phyloP scores from a whole-genome alignment of 106 monocot species.

The Ottelia alismoides region DNA sequence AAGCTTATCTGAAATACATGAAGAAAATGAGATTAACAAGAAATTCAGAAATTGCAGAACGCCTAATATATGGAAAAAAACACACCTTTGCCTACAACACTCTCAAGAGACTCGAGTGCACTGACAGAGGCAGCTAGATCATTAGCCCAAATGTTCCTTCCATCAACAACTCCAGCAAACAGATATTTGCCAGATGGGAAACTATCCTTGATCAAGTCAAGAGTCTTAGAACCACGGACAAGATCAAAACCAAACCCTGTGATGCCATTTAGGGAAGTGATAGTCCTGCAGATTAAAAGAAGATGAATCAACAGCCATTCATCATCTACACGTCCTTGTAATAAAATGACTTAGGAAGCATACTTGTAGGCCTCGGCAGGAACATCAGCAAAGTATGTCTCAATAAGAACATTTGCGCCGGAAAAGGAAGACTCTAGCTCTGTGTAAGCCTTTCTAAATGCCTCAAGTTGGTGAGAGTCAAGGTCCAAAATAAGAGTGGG shows the following conservation, averaged over 20 bases:
- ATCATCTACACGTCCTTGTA: too few relatives aligned
- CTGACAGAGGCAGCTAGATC: constrained; percentile 42
- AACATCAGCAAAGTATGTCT: constrained; percentile 89
- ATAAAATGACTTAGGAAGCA: constrained; percentile 9
- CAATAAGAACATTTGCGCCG: constrained; percentile 65
- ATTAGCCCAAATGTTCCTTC: constrained; percentile 77
- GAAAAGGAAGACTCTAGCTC: constrained; percentile 55
- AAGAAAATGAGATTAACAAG: too few relatives aligned
- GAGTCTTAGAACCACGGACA: constrained; percentile 49
- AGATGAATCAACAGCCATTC: too few relatives aligned
- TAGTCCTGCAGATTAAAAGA: constrained; percentile 37
- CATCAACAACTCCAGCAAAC: constrained; percentile 49
- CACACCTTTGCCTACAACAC: constrained; percentile 61
- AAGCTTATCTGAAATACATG: constrained; percentile 65
- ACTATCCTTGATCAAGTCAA: constrained; percentile 46
- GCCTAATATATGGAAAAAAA: too few relatives aligned
- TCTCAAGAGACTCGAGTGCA: constrained; percentile 37
- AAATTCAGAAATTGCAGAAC: too few relatives aligned
- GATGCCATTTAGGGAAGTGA: constrained; percentile 40
- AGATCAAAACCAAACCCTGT: constrained; percentile 60
- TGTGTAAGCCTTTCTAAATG: constrained; percentile 63
- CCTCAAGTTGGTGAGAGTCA: constrained; percentile 49
- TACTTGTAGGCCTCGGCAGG: constrained; percentile 69
- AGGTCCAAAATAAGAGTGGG: constrained; percentile 72
- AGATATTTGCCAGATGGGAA: constrained; percentile 62